Conservation (phyloP, 2,329 filamentous ascomycete species). For the Trichophyton simii region DNA sequence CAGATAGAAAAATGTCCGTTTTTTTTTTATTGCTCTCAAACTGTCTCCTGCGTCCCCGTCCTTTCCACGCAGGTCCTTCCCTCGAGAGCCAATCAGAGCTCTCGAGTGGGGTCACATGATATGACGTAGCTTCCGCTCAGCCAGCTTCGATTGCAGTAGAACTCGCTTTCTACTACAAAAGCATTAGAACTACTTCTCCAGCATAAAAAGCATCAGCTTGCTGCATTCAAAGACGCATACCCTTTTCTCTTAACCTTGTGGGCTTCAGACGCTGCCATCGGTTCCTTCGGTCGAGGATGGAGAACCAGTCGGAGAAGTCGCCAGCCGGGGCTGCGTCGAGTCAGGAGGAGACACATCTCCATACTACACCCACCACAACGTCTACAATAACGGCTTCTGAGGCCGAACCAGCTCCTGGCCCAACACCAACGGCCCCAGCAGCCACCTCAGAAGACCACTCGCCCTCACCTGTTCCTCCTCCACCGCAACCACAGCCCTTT, state of each 20-base stretch:
- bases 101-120: conserved; percentile 5
- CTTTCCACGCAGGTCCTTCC: not conserved
- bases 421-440: conserved; percentile 1
- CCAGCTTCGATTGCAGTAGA: not conserved
- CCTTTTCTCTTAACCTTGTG: not conserved
- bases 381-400: not conserved
- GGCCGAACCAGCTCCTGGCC: not conserved
- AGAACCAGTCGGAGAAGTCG: not conserved
- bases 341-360: not conserved
- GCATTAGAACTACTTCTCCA: not conserved
- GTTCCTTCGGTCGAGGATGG: not conserved
- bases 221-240: not conserved
- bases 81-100: not conserved
- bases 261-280: not conserved
- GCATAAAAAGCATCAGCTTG: not conserved
- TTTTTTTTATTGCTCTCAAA: conserved; percentile 8
- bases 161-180: not conserved
- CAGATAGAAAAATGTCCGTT: conserved; percentile 10
- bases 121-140: conserved; percentile 4
- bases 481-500: not conserved
- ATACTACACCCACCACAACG: not conserved
- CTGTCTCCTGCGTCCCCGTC: not conserved
- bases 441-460: not conserved
- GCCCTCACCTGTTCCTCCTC: not conserved
- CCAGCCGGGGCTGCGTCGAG: not conserved